These are phyloP conservation scores for Clitopilus passeckerianus DNA, from an alignment of 768 basidiomycete species.

Conservation along the genomic window DNA sequence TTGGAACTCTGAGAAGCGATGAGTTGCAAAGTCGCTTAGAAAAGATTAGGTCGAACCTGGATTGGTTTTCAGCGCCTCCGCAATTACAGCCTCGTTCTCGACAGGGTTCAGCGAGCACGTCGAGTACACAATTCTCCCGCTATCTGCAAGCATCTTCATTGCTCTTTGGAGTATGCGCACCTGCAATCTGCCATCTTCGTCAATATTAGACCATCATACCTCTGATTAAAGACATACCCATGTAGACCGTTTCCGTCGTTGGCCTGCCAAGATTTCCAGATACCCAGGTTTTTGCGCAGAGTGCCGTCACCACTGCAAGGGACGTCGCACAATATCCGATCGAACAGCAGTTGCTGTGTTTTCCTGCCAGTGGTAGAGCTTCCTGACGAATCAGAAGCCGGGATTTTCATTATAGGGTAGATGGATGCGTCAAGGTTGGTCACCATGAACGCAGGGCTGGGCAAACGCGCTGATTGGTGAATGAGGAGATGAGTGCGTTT, in stretches of 20 bases:
- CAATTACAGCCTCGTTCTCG: conserved; percentile 95
- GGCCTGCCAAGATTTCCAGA: conserved; percentile 91
- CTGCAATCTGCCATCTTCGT: conserved; percentile 59
- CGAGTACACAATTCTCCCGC: conserved; percentile 95
- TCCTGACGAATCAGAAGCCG: conserved; percentile 17
- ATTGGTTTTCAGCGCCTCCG: conserved; percentile 70
- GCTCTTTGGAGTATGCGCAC: conserved; percentile 88
- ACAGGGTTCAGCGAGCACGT: conserved; percentile 97
- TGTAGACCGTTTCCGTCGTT: conserved; percentile 92
- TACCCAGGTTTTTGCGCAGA: conserved; percentile 87
- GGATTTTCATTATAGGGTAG: conserved; percentile 63
- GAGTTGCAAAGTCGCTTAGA: background rate
- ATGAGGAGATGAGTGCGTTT: conserved; percentile 95
- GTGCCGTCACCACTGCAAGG: conserved; percentile 99
- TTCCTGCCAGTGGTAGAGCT: conserved; percentile 25
- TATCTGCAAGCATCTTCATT: conserved; percentile 78
- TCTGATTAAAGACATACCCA: conserved; percentile 38
- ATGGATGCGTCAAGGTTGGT: conserved; percentile 95
- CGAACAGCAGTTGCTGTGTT: conserved; percentile 66
- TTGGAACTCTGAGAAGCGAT: conserved; percentile 50
- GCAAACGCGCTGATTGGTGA: conserved; percentile 93
- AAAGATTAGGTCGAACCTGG: conserved; percentile 42
- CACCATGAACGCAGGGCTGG: conserved; percentile 88
- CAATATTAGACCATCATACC: background rate
- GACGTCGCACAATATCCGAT: conserved; percentile 93